These are phyloP conservation scores for Wickerhamomyces subpelliculosus DNA, from an alignment of 805 yeast genomes.

Conservation along the genomic window DNA sequence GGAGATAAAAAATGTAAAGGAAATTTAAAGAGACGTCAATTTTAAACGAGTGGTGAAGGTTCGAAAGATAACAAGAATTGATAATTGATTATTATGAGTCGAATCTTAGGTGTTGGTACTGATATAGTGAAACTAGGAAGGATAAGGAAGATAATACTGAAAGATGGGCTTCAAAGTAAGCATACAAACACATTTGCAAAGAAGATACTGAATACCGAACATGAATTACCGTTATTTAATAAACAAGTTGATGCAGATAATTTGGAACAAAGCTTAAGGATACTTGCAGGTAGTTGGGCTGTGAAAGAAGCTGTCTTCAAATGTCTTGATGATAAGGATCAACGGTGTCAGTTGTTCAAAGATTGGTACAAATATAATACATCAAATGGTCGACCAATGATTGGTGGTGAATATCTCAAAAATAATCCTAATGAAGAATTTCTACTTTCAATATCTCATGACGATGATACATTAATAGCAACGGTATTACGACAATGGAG, in stretches of 20 bases:
- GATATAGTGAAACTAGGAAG: conserved; percentile 47
- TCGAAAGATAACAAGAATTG: not conserved
- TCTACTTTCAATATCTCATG: conserved; percentile 56
- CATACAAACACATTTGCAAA: conserved; percentile 31
- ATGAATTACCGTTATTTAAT: conserved; percentile 32
- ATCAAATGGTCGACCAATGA: conserved; percentile 36
- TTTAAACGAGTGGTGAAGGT: too few relatives aligned
- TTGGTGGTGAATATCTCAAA: conserved; percentile 27
- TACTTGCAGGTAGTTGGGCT: conserved; percentile 62
- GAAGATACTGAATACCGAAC: conserved; percentile 43
- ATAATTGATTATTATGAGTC: conserved; percentile 3
- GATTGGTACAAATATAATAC: conserved; percentile 49
- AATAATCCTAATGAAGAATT: conserved; percentile 36
- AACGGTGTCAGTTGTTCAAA: conserved; percentile 44
- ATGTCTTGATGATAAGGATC: conserved; percentile 42
- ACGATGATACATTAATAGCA: conserved; percentile 51
- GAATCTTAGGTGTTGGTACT: conserved; percentile 44
- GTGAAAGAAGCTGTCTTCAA: conserved; percentile 70
- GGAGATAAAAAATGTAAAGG: not conserved
- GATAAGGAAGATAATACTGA: conserved; percentile 34
- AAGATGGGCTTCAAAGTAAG: conserved; percentile 23
- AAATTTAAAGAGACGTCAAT: not conserved
- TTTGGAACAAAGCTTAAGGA: conserved; percentile 22
- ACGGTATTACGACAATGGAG: conserved; percentile 39
- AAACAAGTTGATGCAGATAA: conserved; percentile 12